phyloP scores from a whole-genome alignment of 2,329 filamentous ascomycete species.

The Grosmannia huntii region DNA sequence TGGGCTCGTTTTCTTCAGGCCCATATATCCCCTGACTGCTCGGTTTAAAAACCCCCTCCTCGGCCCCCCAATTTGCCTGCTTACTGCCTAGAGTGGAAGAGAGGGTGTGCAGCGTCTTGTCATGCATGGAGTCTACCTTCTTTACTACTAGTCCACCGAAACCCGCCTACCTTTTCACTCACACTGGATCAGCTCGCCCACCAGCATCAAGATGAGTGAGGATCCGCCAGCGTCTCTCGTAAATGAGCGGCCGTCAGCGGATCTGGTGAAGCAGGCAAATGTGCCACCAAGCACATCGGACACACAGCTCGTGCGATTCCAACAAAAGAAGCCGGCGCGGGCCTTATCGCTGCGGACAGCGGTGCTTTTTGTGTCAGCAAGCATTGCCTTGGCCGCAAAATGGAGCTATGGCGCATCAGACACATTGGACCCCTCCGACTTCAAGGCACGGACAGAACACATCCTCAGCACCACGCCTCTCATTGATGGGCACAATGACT shows the following conservation, averaged over 20 bases:
- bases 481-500: conserved; percentile 21
- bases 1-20: neutral
- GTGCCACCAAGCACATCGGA: neutral
- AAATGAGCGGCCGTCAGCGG: neutral
- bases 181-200: neutral
- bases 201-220: neutral
- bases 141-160: neutral
- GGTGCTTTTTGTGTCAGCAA: neutral
- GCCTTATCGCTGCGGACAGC: neutral
- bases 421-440: neutral
- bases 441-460: neutral
- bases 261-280: neutral
- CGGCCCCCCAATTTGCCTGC: neutral
- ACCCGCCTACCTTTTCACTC: neutral
- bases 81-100: neutral
- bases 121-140: neutral
- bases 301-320: neutral
- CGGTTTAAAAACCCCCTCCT: neutral
- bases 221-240: neutral
- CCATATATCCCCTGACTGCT: neutral
- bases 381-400: neutral
- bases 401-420: neutral
- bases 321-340: neutral
- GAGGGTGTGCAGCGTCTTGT: neutral
- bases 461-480: conserved; percentile 7